Evolutionary conservation across 495 filamentous ascomycete genomes (phyloP).

Genomic region (Aspergillus affinis): DNA sequence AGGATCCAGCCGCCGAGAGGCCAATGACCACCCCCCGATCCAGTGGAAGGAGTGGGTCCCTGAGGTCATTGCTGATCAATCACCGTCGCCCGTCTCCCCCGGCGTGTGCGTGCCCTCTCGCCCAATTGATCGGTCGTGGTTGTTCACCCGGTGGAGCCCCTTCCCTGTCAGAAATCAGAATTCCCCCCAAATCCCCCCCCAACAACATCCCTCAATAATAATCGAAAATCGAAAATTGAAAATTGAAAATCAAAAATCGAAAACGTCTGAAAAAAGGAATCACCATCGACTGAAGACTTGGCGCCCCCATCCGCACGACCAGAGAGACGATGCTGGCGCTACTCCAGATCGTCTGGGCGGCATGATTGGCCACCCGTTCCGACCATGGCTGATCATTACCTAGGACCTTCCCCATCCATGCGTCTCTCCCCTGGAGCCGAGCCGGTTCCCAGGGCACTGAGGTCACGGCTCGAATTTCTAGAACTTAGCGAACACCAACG

Average conservation of each 20-base stretch:
- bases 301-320: slow-evolving; percentile 9
- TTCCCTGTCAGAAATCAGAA: slow-evolving; percentile 1
- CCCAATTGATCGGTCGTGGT: background rate
- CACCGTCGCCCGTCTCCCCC: background rate
- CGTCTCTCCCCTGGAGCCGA: slow-evolving; percentile 3
- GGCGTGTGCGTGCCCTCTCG: background rate
- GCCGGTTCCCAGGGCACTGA: background rate
- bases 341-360: background rate
- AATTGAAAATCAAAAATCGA: background rate
- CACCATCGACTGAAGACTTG: slow-evolving; percentile 16
- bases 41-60: slow-evolving; percentile 6
- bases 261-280: too few species aligned
- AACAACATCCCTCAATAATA: background rate
- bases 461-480: slow-evolving; percentile 13
- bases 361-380: slow-evolving; percentile 8
- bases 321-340: slow-evolving; percentile 7
- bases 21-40: slow-evolving; percentile 18
- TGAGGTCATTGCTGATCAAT: slow-evolving; percentile 6
- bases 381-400: slow-evolving; percentile 6
- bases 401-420: slow-evolving; percentile 15
- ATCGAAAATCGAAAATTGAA: background rate
- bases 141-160: background rate
- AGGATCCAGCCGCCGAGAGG: slow-evolving; percentile 15
- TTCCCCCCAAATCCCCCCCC: too few species aligned
- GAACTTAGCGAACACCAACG: slow-evolving; percentile 10